Conservation (phyloP, 2,329 filamentous ascomycete species). For the Xylaria arbuscula region DNA sequence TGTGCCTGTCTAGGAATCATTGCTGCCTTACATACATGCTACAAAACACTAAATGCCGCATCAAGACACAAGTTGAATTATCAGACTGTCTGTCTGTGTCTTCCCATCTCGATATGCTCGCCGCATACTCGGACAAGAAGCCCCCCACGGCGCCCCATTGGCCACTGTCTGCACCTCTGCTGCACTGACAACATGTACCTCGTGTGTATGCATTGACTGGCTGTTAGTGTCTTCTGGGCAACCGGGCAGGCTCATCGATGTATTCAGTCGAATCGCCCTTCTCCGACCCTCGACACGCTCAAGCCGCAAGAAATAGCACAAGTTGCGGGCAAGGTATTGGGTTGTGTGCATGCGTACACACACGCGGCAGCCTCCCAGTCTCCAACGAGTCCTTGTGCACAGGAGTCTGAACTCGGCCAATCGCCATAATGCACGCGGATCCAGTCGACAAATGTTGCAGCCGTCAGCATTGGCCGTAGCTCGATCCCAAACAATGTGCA, state of each 20-base stretch:
- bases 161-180: conserved; percentile 10
- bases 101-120: conserved; percentile 9
- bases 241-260: conserved; percentile 18
- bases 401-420: conserved; percentile 23
- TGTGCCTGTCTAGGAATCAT: conserved; percentile 8
- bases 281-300: conserved; percentile 25
- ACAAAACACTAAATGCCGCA: conserved; percentile 35
- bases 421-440: conserved; percentile 35
- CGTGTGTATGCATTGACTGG: conserved; percentile 28
- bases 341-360: conserved; percentile 24
- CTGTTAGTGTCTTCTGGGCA: conserved; percentile 10
- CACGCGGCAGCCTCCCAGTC: conserved; percentile 30
- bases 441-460: conserved; percentile 34
- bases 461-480: conserved; percentile 11
- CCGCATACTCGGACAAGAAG: conserved; percentile 17
- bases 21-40: conserved; percentile 26
- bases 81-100: conserved; percentile 7
- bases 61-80: conserved; percentile 17
- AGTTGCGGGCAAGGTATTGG: conserved; percentile 17
- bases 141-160: conserved; percentile 31
- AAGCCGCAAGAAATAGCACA: conserved; percentile 33
- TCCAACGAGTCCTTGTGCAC: conserved; percentile 18
- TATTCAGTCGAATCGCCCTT: conserved; percentile 16
- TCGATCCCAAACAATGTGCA: conserved; percentile 8
- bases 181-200: conserved; percentile 33